Evolutionary conservation across 768 basidiomycete species (phyloP).

Genomic region (Leucocoprinus leucothites): DNA sequence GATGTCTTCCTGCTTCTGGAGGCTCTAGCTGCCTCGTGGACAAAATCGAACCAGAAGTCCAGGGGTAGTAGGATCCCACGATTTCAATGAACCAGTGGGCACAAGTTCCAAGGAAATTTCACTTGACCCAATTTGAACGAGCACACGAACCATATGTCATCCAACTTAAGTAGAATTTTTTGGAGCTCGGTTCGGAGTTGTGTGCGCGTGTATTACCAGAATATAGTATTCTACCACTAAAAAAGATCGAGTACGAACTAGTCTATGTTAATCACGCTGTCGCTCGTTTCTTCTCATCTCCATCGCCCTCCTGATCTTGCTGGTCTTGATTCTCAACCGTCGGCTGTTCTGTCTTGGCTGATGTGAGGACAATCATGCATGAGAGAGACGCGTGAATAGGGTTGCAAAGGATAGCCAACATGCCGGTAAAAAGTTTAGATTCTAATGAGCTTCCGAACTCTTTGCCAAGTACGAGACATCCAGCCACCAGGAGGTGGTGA

Average conservation of each 20-base stretch:
- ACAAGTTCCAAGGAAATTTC: background rate
- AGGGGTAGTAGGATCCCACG: constrained; percentile 3
- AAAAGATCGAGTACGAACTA: constrained; percentile 13
- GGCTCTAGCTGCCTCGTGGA: constrained; percentile 9
- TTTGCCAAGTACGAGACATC: constrained; percentile 68
- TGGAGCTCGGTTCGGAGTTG: constrained; percentile 8
- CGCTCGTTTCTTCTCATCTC: constrained; percentile 45
- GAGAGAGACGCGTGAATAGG: constrained; percentile 2
- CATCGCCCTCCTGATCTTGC: constrained; percentile 38
- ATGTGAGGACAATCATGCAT: constrained; percentile 20
- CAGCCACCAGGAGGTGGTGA: constrained; percentile 58
- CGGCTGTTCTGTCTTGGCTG: constrained; percentile 21
- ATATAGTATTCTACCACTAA: constrained; percentile 3
- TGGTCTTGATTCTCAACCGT: constrained; percentile 26
- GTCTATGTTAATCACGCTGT: constrained; percentile 32
- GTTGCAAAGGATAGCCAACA: constrained; percentile 22
- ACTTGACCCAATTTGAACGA: background rate
- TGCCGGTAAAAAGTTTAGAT: constrained; percentile 61
- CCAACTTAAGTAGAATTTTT: background rate
- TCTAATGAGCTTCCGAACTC: constrained; percentile 66
- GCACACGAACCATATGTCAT: background rate
- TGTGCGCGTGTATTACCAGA: constrained; percentile 9
- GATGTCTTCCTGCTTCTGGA: constrained; percentile 9
- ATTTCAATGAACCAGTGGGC: constrained; percentile 11
- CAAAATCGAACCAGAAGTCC: constrained; percentile 2